Evolutionary conservation across 129 eudicot species (phyloP).

Genomic region (Artemisia tridentata): DNA sequence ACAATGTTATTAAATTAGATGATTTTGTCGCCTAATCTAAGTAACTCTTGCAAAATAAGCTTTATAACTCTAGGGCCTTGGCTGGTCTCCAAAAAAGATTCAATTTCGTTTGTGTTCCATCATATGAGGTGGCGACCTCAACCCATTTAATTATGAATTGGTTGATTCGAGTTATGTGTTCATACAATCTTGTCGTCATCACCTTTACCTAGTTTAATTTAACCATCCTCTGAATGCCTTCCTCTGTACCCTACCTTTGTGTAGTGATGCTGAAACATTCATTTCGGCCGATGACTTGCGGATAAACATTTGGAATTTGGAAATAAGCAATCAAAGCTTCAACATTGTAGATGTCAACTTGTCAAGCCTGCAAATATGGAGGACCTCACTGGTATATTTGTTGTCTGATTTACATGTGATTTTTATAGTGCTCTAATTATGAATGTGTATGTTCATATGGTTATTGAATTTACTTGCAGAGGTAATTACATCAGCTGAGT

Average conservation of each 20-base stretch:
- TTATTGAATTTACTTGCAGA: slow-evolving; percentile 46
- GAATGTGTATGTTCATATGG: no score
- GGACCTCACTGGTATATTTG: slow-evolving; percentile 77
- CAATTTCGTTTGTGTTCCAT: no score
- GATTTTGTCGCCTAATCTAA: no score
- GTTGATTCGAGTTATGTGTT: no score
- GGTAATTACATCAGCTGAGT: slow-evolving; percentile 98
- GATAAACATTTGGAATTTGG: slow-evolving; percentile 98
- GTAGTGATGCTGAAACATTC: slow-evolving; percentile 95
- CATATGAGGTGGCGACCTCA: no score
- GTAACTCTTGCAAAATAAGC: no score
- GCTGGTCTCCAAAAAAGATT: no score
- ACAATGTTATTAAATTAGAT: no score
- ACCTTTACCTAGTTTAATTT: neutral
- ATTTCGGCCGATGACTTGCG: slow-evolving; percentile 98
- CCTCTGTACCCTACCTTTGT: slow-evolving; percentile 17
- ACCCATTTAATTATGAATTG: no score
- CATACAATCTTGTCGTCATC: no score
- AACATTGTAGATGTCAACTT: slow-evolving; percentile 75
- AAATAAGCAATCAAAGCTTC: slow-evolving; percentile 92
- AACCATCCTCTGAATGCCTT: slow-evolving; percentile 13
- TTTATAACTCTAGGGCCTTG: no score
- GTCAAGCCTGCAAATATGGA: slow-evolving; percentile 83
- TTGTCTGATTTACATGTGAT: neutral
- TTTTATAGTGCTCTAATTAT: no score